Evolutionary conservation across 345 rosid species (phyloP).

Genomic region (Isatis tinctoria): DNA sequence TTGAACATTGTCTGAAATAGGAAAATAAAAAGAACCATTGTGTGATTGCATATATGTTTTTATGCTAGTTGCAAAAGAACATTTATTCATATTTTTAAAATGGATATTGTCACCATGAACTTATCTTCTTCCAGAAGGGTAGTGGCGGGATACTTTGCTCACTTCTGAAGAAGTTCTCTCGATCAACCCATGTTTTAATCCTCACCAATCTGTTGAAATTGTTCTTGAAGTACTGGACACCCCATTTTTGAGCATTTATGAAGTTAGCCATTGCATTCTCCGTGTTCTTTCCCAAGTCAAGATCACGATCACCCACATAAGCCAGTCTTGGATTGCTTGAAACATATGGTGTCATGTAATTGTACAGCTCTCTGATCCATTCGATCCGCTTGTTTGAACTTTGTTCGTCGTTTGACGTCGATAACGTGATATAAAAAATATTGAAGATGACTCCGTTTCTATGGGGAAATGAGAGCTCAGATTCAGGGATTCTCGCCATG

Average conservation of each 20-base stretch:
- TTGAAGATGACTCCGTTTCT: neutral
- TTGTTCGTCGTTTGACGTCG: neutral
- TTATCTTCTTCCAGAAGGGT: neutral
- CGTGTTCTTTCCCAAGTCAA: constrained; percentile 54
- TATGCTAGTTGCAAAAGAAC: neutral
- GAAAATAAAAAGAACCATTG: too few species aligned
- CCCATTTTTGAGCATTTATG: constrained; percentile 38
- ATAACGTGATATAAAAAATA: neutral
- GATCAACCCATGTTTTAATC: constrained; percentile 35
- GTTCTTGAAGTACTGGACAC: constrained; percentile 32
- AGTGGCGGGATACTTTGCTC: constrained; percentile 31
- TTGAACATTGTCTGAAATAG: too few species aligned
- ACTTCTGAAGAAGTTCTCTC: constrained; percentile 33
- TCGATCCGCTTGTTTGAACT: neutral
- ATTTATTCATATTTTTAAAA: neutral
- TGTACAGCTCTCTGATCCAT: constrained; percentile 37
- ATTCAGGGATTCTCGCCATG: neutral
- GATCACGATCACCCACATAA: constrained; percentile 62
- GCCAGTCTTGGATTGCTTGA: constrained; percentile 47
- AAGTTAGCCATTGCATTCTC: constrained; percentile 20
- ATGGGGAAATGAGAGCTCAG: neutral
- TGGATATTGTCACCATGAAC: neutral
- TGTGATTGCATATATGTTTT: too few species aligned
- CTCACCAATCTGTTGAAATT: constrained; percentile 35
- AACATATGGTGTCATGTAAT: constrained; percentile 47